These are phyloP conservation scores for Zygosaccharomyces pseudobailii DNA, from an alignment of 1,139 yeast genomes.

Conservation along the genomic window DNA sequence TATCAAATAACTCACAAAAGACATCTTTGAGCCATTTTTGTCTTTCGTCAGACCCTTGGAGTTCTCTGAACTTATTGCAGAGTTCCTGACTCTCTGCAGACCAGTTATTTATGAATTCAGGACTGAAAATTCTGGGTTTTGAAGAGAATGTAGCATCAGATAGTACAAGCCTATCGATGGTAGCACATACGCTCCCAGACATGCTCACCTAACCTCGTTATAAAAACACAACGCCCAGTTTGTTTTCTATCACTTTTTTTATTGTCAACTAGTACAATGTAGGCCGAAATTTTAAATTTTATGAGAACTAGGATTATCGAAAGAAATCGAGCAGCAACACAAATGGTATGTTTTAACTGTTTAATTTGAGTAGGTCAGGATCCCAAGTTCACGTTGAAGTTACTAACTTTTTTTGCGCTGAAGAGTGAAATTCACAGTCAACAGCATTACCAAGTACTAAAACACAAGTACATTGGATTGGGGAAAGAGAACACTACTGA, in stretches of 20 bases:
- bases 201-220: not conserved
- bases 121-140: constrained; percentile 10
- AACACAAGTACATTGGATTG: constrained; percentile 30
- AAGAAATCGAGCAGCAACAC: too few relatives aligned
- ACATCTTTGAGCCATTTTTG: constrained; percentile 20
- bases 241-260: not conserved
- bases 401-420: constrained; percentile 4
- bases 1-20: constrained; percentile 18
- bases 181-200: constrained; percentile 8
- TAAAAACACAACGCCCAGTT: not conserved
- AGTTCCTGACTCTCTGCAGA: constrained; percentile 9
- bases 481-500: constrained; percentile 29
- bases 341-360: constrained; percentile 8
- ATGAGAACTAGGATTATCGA: too few relatives aligned
- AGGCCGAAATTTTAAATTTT: not conserved
- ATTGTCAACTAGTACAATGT: not conserved
- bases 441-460: constrained; percentile 24
- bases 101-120: constrained; percentile 18
- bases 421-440: constrained; percentile 32
- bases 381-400: too few relatives aligned
- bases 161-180: constrained; percentile 13
- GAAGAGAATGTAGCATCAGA: constrained; percentile 3
- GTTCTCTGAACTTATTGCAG: constrained; percentile 8
- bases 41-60: constrained; percentile 15
- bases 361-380: not conserved